Conservation (phyloP, 2,329 filamentous ascomycete genomes). For the Lasiodiplodia sp. region DNA sequence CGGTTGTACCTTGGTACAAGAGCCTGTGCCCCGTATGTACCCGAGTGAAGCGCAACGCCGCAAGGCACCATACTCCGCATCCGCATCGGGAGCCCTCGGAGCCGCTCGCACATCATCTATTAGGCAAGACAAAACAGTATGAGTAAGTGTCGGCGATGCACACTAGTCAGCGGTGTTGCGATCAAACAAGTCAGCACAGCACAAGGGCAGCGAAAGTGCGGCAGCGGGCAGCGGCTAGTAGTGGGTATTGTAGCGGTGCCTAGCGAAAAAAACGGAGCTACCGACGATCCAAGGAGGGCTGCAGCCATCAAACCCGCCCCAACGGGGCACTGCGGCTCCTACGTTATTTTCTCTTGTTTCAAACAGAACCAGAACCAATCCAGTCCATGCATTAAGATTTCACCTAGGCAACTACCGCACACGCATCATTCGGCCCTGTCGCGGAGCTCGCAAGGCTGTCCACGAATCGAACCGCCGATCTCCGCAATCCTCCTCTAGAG, state of each 20-base stretch:
- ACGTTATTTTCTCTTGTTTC: neutral
- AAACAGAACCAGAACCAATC: neutral
- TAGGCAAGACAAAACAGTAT: neutral
- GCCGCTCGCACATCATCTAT: conserved; percentile 8
- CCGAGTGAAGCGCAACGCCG: neutral
- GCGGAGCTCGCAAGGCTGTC: neutral
- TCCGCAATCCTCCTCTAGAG: conserved; percentile 1
- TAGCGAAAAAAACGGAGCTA: too few species aligned
- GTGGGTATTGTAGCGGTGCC: too few species aligned
- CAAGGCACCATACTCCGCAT: neutral
- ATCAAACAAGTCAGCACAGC: too few species aligned
- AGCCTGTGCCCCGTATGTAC: conserved; percentile 1
- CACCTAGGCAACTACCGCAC: neutral
- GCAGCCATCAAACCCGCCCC: too few species aligned
- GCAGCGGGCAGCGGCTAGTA: too few species aligned
- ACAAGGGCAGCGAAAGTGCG: too few species aligned
- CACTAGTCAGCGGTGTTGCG: too few species aligned
- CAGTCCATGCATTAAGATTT: neutral
- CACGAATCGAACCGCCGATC: neutral
- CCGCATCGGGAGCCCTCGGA: conserved; percentile 13
- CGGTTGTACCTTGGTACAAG: neutral
- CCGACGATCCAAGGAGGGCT: too few species aligned
- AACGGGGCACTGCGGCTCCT: neutral
- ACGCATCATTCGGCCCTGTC: neutral
- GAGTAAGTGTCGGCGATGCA: neutral